Conservation (phyloP, 768 basidiomycete genomes). For the Tricholoma flavovirens region DNA sequence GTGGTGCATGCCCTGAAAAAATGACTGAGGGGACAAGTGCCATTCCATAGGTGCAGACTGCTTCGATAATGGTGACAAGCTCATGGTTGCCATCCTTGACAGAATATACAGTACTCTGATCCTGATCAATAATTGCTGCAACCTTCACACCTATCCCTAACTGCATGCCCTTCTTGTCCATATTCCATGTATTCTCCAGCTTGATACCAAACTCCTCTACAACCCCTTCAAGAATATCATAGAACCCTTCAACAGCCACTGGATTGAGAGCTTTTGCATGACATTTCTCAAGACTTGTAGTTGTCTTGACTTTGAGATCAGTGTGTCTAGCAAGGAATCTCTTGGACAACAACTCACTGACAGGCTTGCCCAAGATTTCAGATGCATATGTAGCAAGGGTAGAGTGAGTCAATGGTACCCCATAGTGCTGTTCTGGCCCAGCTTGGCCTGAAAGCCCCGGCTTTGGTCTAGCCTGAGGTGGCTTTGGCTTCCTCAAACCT, state of each 20-base stretch:
- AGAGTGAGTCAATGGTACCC: constrained; percentile 10
- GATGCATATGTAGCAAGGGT: not conserved
- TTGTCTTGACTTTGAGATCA: constrained; percentile 12
- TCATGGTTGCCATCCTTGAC: constrained; percentile 25
- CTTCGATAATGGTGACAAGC: constrained; percentile 23
- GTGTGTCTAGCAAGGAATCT: constrained; percentile 14
- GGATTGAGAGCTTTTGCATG: not conserved
- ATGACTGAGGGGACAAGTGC: constrained; percentile 31
- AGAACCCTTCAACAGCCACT: not conserved
- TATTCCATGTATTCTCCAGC: not conserved
- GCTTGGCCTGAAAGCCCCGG: no score
- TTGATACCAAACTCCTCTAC: not conserved
- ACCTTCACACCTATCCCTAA: constrained; percentile 17
- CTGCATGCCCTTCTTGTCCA: constrained; percentile 24
- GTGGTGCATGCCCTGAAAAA: constrained; percentile 26
- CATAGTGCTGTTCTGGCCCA: no score
- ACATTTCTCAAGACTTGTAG: not conserved
- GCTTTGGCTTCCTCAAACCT: no score
- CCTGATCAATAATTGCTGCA: constrained; percentile 10
- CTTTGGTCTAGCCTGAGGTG: no score
- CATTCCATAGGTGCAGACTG: constrained; percentile 36
- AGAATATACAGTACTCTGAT: constrained; percentile 12
- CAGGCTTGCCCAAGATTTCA: constrained; percentile 11
- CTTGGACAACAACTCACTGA: constrained; percentile 12
- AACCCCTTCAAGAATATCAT: not conserved